These are phyloP conservation scores for Taxillus chinensis DNA, from an alignment of 164 flowering plant genomes.

Conservation along the genomic window DNA sequence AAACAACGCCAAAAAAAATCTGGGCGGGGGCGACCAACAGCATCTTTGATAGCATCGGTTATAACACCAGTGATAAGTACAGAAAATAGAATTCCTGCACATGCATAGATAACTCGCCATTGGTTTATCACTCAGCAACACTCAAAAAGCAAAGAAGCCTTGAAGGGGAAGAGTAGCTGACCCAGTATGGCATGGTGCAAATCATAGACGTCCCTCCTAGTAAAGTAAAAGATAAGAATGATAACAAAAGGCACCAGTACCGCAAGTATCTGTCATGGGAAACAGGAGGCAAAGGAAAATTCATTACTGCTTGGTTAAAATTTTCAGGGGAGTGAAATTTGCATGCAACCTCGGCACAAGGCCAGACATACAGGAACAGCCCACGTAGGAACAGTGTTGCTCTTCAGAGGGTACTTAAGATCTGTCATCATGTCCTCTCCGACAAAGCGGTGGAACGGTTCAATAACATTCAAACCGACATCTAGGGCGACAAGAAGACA, in stretches of 20 bases:
- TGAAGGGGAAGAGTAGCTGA: neutral
- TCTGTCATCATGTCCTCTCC: slow-evolving; percentile 2
- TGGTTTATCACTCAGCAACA: neutral
- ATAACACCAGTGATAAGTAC: slow-evolving; percentile 2
- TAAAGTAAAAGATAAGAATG: neutral
- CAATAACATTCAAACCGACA: neutral
- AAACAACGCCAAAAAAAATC: slow-evolving; percentile 6
- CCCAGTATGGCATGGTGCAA: slow-evolving; percentile 3
- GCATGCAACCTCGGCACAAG: no score
- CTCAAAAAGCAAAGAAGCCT: neutral
- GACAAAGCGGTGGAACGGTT: slow-evolving; percentile 1
- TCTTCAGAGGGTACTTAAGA: neutral
- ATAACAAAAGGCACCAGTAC: neutral
- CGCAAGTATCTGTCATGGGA: neutral
- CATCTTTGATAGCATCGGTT: slow-evolving; percentile 6
- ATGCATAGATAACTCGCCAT: neutral
- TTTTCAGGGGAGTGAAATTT: no score
- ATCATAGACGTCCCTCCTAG: slow-evolving; percentile 1
- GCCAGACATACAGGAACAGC: neutral
- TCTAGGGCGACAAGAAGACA: neutral
- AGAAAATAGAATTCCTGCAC: neutral
- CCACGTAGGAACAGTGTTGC: neutral
- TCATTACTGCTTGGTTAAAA: neutral
- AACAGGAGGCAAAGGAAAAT: neutral
- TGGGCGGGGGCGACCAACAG: slow-evolving; percentile 5